phyloP scores from a whole-genome alignment of 2,329 filamentous ascomycete species.

The Trichophyton schoenleinii region DNA sequence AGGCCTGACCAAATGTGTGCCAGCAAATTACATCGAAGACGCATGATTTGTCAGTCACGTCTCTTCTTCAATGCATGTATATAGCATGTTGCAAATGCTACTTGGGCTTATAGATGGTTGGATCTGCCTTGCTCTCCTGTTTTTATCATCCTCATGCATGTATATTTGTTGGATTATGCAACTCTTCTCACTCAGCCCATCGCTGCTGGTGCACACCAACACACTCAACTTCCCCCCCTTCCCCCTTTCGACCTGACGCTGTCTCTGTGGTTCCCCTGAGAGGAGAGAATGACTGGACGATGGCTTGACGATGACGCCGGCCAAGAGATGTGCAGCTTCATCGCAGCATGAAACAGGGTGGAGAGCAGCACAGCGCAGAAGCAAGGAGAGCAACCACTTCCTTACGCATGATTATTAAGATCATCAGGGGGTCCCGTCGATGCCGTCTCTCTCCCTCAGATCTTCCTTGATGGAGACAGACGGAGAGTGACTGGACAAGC shows the following conservation, averaged over 20 bases:
- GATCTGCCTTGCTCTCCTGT: background rate
- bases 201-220: background rate
- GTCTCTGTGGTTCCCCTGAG: background rate
- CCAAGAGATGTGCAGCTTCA: background rate
- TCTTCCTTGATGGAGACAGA: background rate
- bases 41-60: slow-evolving; percentile 6
- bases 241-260: background rate
- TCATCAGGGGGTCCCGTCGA: background rate
- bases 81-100: background rate
- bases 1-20: slow-evolving; percentile 74
- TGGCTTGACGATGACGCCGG: background rate
- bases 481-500: too few species aligned
- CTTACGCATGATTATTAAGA: background rate
- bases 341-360: background rate
- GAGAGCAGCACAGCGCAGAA: background rate
- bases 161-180: too few species aligned
- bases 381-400: background rate
- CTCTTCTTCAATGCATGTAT: background rate
- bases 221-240: background rate
- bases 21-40: slow-evolving; percentile 80
- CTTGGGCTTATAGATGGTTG: background rate
- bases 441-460: background rate
- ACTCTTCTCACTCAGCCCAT: background rate
- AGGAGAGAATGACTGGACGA: background rate
- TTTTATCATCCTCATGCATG: background rate